These are phyloP conservation scores for Sclerotinia glacialis DNA, from an alignment of 2,329 filamentous ascomycete species.

Conservation along the genomic window DNA sequence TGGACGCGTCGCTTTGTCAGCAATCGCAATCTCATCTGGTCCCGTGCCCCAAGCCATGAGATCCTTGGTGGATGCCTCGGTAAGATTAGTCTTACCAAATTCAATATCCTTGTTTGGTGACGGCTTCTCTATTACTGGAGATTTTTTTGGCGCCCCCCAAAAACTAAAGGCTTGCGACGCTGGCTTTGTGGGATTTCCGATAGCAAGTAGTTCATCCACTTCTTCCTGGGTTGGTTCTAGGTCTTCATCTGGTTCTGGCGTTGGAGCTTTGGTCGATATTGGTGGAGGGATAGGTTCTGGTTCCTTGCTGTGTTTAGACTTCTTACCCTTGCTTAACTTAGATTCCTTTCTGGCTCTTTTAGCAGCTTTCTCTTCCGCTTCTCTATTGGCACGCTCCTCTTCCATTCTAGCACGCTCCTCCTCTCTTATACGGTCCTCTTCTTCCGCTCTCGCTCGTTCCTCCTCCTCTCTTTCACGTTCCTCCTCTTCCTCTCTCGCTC, in stretches of 20 bases:
- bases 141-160: slow-evolving; percentile 54
- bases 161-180: slow-evolving; percentile 49
- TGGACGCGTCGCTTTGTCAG: slow-evolving; percentile 51
- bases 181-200: slow-evolving; percentile 15
- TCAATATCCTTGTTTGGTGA: slow-evolving; percentile 34
- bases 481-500: slow-evolving; percentile 42
- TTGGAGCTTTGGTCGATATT: slow-evolving; percentile 11
- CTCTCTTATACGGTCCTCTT: slow-evolving; percentile 40
- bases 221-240: slow-evolving; percentile 42
- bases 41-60: slow-evolving; percentile 40
- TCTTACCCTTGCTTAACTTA: slow-evolving; percentile 42
- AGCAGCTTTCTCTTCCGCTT: slow-evolving; percentile 42
- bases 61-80: slow-evolving; percentile 39
- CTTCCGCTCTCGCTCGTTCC: slow-evolving; percentile 42
- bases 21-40: slow-evolving; percentile 46
- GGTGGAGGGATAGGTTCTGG: slow-evolving; percentile 26
- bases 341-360: slow-evolving; percentile 39
- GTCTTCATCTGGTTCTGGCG: slow-evolving; percentile 14
- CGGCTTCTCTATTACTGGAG: slow-evolving; percentile 14
- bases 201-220: slow-evolving; percentile 30
- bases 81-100: slow-evolving; percentile 14
- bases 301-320: slow-evolving; percentile 34
- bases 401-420: slow-evolving; percentile 27
- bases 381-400: slow-evolving; percentile 41
- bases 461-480: slow-evolving; percentile 42